These are phyloP conservation scores for Vigna trinervia DNA, from an alignment of 306 rosid species.

Conservation along the genomic window DNA sequence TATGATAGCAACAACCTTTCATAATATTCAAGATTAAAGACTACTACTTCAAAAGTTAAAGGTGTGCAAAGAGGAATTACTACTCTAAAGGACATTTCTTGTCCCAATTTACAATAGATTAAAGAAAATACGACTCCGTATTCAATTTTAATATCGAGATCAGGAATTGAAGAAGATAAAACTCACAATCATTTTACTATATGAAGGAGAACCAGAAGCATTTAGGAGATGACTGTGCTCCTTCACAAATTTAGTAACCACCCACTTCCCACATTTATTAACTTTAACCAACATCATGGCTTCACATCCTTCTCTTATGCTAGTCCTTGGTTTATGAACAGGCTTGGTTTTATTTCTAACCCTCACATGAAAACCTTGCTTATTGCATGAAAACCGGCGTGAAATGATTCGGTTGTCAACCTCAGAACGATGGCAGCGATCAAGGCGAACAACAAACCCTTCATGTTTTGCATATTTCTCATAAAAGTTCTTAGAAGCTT, in stretches of 20 bases:
- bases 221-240: slow-evolving; percentile 48
- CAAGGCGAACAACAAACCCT: slow-evolving; percentile 52
- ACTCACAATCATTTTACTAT: slow-evolving; percentile 43
- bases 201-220: slow-evolving; percentile 22
- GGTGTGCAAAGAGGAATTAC: slow-evolving; percentile 8
- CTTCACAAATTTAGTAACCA: slow-evolving; percentile 52
- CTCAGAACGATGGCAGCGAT: slow-evolving; percentile 52
- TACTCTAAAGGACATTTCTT: slow-evolving; percentile 15
- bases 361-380: slow-evolving; percentile 53
- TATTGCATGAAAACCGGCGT: slow-evolving; percentile 53
- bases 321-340: slow-evolving; percentile 43
- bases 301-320: slow-evolving; percentile 57
- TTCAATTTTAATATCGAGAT: background rate
- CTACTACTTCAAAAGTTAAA: background rate
- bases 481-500: slow-evolving; percentile 45
- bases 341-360: slow-evolving; percentile 31
- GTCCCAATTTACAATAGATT: background rate
- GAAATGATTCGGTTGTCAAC: slow-evolving; percentile 47
- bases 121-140: background rate
- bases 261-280: slow-evolving; percentile 52
- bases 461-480: slow-evolving; percentile 40
- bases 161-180: slow-evolving; percentile 23
- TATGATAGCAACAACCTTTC: background rate
- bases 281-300: slow-evolving; percentile 55
- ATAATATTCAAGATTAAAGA: slow-evolving; percentile 6